phyloP scores from a whole-genome alignment of 495 filamentous ascomycete species.

The Daldinia bambusicola region DNA sequence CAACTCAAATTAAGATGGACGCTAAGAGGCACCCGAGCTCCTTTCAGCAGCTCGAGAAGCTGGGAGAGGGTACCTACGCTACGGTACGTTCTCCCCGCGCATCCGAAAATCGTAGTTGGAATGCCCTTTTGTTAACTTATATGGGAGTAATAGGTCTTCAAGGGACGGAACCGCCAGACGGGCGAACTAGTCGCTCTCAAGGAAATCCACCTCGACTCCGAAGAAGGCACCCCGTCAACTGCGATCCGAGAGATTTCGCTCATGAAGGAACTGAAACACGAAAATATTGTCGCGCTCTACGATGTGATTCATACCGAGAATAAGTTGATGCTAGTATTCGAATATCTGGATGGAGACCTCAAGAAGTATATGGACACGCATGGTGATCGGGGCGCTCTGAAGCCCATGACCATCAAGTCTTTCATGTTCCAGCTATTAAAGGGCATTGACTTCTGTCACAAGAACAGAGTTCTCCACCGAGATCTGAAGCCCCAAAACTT shows the following conservation, averaged over 20 bases:
- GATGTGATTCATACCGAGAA: conserved; percentile 99
- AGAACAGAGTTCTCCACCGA: conserved; percentile 94
- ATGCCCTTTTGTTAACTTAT: conserved; percentile 26
- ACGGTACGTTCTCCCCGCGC: conserved; percentile 70
- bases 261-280: conserved; percentile 99
- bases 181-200: conserved; percentile 97
- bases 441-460: conserved; percentile 96
- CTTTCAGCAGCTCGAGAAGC: conserved; percentile 98
- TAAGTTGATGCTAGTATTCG: conserved; percentile 99
- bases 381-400: conserved; percentile 82
- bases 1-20: conserved; percentile 69
- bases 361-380: conserved; percentile 99
- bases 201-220: conserved; percentile 98
- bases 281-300: conserved; percentile 96
- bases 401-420: conserved; percentile 88
- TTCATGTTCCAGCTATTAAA: conserved; percentile 97
- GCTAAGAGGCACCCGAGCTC: conserved; percentile 90
- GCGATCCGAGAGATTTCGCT: conserved; percentile 98
- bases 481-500: conserved; percentile 96
- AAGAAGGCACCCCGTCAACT: conserved; percentile 98
- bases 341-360: conserved; percentile 98
- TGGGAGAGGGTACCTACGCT: conserved; percentile 98
- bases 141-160: conserved; percentile 79
- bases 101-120: background rate
- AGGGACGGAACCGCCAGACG: conserved; percentile 94